These are phyloP conservation scores for Aspergillus sp. DNA, from an alignment of 2,329 filamentous ascomycete genomes.

Conservation along the genomic window DNA sequence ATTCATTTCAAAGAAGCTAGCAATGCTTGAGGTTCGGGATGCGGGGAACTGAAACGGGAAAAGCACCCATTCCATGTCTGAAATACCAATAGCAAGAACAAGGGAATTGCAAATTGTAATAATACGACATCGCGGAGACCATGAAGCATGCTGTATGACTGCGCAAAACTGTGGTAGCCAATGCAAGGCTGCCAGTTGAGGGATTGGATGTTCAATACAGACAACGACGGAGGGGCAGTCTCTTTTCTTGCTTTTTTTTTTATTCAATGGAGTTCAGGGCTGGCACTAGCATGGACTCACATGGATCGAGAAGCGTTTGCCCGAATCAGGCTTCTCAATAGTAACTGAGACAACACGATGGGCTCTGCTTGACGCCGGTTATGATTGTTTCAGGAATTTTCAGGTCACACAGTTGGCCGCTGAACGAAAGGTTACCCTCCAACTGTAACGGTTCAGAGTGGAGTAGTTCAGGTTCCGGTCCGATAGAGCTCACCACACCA, in stretches of 20 bases:
- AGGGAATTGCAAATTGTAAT: neutral
- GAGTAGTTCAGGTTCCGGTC: slow-evolving; percentile 32
- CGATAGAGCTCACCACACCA: slow-evolving; percentile 27
- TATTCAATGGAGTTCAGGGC: neutral
- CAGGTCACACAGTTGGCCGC: slow-evolving; percentile 10
- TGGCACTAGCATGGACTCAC: slow-evolving; percentile 29
- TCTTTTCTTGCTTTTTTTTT: slow-evolving; percentile 10
- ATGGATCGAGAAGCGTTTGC: slow-evolving; percentile 28
- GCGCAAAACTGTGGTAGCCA: neutral
- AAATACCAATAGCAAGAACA: slow-evolving; percentile 1
- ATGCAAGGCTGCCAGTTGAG: neutral
- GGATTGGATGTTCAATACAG: neutral
- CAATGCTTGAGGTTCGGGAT: slow-evolving; percentile 1
- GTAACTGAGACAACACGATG: slow-evolving; percentile 35
- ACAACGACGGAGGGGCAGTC: neutral
- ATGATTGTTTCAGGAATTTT: slow-evolving; percentile 9
- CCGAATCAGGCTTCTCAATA: slow-evolving; percentile 29
- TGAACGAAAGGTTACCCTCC: slow-evolving; percentile 9
- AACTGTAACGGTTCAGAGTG: slow-evolving; percentile 17
- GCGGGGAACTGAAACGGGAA: slow-evolving; percentile 1
- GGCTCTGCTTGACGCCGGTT: slow-evolving; percentile 12
- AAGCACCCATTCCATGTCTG: slow-evolving; percentile 19
- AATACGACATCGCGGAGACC: neutral
- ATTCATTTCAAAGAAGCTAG: slow-evolving; percentile 8
- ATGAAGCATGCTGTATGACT: slow-evolving; percentile 1